Percentiles rank a stretch among this genome's conserved stretches.
Evolutionary conservation across 805 yeast genomes (phyloP).

Genomic region (Metschnikowia kofuensis): DNA sequence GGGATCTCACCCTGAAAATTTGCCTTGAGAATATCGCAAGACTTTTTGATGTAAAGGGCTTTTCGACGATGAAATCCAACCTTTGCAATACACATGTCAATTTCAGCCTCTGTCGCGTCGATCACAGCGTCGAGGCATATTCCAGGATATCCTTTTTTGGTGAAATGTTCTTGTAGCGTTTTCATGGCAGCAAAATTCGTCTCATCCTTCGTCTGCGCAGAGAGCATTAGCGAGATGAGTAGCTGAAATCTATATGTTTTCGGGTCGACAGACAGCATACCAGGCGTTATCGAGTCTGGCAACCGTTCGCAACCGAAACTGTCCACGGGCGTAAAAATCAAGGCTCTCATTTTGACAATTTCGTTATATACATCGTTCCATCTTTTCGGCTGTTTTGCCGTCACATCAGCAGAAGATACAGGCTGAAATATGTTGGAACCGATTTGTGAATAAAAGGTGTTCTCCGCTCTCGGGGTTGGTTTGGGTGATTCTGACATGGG

Average conservation of each 20-base stretch:
- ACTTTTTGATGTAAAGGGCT: constrained; percentile 62
- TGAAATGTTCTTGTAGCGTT: constrained; percentile 50
- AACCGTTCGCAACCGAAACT: constrained; percentile 77
- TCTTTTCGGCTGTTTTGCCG: constrained; percentile 22
- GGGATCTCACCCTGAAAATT: constrained; percentile 71
- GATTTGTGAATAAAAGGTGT: constrained; percentile 6
- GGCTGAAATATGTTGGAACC: constrained; percentile 13
- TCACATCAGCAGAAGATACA: constrained; percentile 7
- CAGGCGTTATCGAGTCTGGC: constrained; percentile 42
- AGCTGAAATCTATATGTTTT: constrained; percentile 63
- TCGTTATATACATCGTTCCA: constrained; percentile 58
- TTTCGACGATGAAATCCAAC: constrained; percentile 89
- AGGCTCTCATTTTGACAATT: constrained; percentile 63
- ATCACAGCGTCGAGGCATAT: constrained; percentile 54
- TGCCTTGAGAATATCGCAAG: constrained; percentile 52
- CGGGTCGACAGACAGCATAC: constrained; percentile 32
- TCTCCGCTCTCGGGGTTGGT: neutral
- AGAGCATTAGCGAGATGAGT: constrained; percentile 76
- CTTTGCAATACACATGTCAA: constrained; percentile 66
- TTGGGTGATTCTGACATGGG: constrained; percentile 5
- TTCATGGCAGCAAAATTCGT: constrained; percentile 72
- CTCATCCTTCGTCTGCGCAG: constrained; percentile 91
- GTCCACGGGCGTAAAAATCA: constrained; percentile 80
- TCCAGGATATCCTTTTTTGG: constrained; percentile 42
- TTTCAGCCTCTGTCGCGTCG: constrained; percentile 47